Base-by-base conservation (phyloP, 441 rosid genomes). In the Erodium moschatum region DNA sequence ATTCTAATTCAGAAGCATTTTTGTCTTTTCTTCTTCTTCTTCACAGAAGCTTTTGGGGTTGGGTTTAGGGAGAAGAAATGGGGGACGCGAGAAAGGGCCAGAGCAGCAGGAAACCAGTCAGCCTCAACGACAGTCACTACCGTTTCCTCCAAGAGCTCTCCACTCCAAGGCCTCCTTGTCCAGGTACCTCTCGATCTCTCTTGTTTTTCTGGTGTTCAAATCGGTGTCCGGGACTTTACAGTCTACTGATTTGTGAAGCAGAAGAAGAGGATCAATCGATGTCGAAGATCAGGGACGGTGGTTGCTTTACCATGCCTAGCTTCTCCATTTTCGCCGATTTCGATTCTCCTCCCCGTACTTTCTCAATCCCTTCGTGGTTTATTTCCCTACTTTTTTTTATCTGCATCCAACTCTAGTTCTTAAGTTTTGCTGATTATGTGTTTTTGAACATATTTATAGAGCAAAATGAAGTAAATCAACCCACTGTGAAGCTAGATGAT, bases 51-150 rank as follows among this genome's bases (percentile, higher is more conserved):
- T 33, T 33, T 33, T 0, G 33, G 33, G 33, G 33, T 29, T 29
- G 33, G 33, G 33, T 29, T 29, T 29, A 29, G 33, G 13, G 48
- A 42, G 48, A 42, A 42, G 13, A 69, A 46, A 89, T 91, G 97
- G 91, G 76, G 66, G 89, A 82, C 0, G 76, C 71, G 18, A 80
- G 74, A 70, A 54, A 54, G 61, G 20, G 21, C 24, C n/a, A 54
- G 20, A 75, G 84, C 60, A 69, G 69, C 10, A 77, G 84, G 76
- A 84, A 81, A 60, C 90, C 97, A 29, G 74, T 78, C 67, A 89
- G 91, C 75, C 79, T 89, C 48, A 91, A 91, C 83, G 89, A 89
- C 72, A 81, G 87, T 56, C 87, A 87, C 72, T 84, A 87, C 42
- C 93, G 89, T 60, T 72, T 87, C 68, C 91, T 91, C 33, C 86